These are phyloP conservation scores for Seiridium unicorne DNA, from an alignment of 2,329 filamentous ascomycete species.

Conservation along the genomic window DNA sequence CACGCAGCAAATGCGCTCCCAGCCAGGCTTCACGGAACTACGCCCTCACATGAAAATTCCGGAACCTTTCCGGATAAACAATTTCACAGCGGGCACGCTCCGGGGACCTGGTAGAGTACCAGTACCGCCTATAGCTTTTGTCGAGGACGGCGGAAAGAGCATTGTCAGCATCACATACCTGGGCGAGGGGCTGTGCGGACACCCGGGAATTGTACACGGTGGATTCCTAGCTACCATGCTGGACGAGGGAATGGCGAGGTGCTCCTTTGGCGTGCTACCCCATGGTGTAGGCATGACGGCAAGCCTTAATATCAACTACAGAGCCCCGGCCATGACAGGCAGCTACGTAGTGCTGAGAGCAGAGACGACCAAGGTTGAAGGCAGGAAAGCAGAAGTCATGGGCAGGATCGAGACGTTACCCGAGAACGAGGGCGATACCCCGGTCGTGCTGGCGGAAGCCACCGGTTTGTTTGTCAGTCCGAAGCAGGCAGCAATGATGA, in stretches of 20 bases:
- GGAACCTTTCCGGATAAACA: conserved; percentile 64
- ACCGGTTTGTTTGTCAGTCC: conserved; percentile 88
- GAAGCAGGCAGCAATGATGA: conserved; percentile 64
- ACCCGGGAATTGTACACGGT: conserved; percentile 88
- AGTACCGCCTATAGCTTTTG: conserved; percentile 79
- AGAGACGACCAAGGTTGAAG: conserved; percentile 80
- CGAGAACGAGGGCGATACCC: conserved; percentile 54
- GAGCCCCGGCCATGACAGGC: conserved; percentile 72
- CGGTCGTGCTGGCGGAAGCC: conserved; percentile 73
- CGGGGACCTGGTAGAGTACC: conserved; percentile 72
- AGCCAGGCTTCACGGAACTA: conserved; percentile 69
- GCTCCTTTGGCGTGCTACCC: conserved; percentile 84
- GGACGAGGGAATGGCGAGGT: conserved; percentile 85
- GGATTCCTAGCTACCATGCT: conserved; percentile 88
- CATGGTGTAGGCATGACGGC: conserved; percentile 86
- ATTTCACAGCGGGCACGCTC: conserved; percentile 79
- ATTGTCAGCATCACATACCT: conserved; percentile 75
- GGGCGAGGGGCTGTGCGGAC: conserved; percentile 78
- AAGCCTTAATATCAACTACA: conserved; percentile 80
- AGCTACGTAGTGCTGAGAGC: conserved; percentile 77
- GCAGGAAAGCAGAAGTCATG: conserved; percentile 91
- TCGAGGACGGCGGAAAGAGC: conserved; percentile 66
- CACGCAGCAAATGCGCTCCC: conserved; percentile 63
- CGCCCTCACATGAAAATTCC: conserved; percentile 89
- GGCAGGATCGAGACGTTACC: conserved; percentile 80